Percentiles rank a stretch among this genome's conserved stretches.
Evolutionary conservation across 2,329 filamentous ascomycete genomes (phyloP).

Genomic region (Beauveria brongniartii): DNA sequence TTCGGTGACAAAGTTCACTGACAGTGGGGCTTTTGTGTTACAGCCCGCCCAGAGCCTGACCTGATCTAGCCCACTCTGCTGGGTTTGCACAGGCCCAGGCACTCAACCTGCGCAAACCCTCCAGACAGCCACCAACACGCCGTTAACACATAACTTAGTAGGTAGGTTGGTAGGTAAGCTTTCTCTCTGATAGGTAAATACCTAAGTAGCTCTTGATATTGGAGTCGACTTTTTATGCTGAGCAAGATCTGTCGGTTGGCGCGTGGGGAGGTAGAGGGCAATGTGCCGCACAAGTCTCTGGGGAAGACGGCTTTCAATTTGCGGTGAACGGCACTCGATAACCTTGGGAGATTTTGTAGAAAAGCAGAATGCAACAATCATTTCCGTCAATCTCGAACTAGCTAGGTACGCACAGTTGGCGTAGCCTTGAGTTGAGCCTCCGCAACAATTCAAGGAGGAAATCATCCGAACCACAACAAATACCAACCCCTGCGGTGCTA

Average conservation of each 20-base stretch:
- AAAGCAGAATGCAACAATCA: too few species aligned
- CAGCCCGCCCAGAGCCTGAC: background rate
- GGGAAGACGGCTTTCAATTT: background rate
- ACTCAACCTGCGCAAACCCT: background rate
- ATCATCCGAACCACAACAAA: background rate
- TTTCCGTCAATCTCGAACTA: too few species aligned
- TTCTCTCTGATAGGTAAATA: background rate
- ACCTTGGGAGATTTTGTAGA: background rate
- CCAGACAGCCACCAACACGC: background rate
- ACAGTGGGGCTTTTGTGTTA: background rate
- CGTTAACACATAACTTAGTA: background rate
- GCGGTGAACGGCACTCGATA: background rate
- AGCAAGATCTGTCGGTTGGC: background rate
- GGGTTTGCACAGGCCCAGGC: background rate
- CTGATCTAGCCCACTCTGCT: constrained; percentile 4
- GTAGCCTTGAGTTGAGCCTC: too few species aligned
- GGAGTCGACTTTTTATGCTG: background rate
- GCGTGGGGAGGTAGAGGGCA: background rate
- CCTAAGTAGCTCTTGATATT: background rate
- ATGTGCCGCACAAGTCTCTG: background rate
- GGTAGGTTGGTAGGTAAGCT: background rate
- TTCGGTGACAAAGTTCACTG: background rate
- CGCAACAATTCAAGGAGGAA: too few species aligned
- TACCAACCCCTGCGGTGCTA: background rate
- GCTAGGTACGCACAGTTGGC: too few species aligned